Evolutionary conservation across 495 filamentous ascomycete genomes (phyloP), one percentile per base, ranked within the genome.

Genomic region (Geopyxis carbonaria): DNA sequence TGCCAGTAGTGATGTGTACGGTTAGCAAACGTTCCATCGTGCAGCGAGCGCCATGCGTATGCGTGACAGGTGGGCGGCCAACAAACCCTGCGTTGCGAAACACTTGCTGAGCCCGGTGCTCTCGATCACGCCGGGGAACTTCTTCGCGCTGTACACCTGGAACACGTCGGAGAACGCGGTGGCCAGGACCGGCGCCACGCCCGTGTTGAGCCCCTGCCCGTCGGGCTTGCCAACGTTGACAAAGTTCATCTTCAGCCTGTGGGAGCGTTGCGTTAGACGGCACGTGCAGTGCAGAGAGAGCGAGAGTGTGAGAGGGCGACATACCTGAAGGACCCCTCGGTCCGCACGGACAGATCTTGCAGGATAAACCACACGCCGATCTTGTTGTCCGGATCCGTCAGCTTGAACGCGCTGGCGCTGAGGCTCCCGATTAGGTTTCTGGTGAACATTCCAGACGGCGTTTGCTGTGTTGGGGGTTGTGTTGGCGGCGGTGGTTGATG

Each of bases 281-380:
- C 9, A 8, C 31, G 16, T 13, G 13, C 7, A 34, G 34, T 16
- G 13, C 27, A 21, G 40, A 5, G 18, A 19, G 11, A 34, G 14
- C 1, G 16, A 19, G 3, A 13, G 31, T 10, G 13, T 27, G 22
- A 22, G 22, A 35, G 41, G 34, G 23, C 32, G 6, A 50, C 70
- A 46, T 69, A 91, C 86, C 85, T 69, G 61, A 94, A 97, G 38
- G 61, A 64, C 11, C 89, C 89, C 57, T 97, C 89, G 5, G 84
- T 93, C 32, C 89, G 67, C 19, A 97, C 86, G 50, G 83, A 92
- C 9, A 97, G 62, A 64, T 97, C 89, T 59, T 94, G 89, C 28
- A 95, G 64, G 44, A 97, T 81, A 47, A 97, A 97, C 89, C 89
- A 97, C 32, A 93, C 85, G 7, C 85, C 85, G 42, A 83, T 76